phyloP scores from a whole-genome alignment of 1,139 yeast genomes.

The Debaryomycetaceae sp. region DNA sequence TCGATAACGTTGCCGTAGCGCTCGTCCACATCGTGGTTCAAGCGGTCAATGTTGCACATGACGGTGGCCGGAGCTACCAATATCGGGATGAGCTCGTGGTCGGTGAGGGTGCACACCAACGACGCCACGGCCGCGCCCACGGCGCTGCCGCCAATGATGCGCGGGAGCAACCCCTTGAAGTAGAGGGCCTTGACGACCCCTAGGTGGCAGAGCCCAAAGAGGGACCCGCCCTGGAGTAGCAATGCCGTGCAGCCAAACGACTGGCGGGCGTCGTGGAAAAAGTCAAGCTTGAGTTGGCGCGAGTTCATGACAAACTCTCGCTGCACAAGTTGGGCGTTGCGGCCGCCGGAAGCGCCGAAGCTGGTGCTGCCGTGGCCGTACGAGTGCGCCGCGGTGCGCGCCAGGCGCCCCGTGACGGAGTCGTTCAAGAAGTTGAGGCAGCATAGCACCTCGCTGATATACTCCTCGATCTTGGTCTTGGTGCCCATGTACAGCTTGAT shows the following conservation, averaged over 20 bases:
- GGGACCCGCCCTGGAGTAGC: constrained; percentile 87
- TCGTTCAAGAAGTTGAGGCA: constrained; percentile 58
- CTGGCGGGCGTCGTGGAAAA: constrained; percentile 86
- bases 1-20: constrained; percentile 64
- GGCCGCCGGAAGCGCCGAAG: constrained; percentile 5
- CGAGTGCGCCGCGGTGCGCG: constrained; percentile 9
- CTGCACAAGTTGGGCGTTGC: constrained; percentile 4
- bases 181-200: constrained; percentile 86
- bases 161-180: constrained; percentile 69
- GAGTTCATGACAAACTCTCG: constrained; percentile 40
- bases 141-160: constrained; percentile 88
- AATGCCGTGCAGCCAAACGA: constrained; percentile 89
- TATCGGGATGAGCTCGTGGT: constrained; percentile 51
- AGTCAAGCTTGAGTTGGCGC: constrained; percentile 66
- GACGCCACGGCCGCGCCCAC: constrained; percentile 94
- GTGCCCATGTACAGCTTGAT: constrained; percentile 86
- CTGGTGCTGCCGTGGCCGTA: not conserved
- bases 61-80: constrained; percentile 45
- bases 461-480: constrained; percentile 81
- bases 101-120: constrained; percentile 65
- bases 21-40: constrained; percentile 57
- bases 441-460: constrained; percentile 67
- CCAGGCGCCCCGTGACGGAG: constrained; percentile 24
- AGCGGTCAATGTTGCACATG: constrained; percentile 44
- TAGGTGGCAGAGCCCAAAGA: constrained; percentile 88